A percentile compares a stretch with the other conserved stretches of the same genome.
phyloP scores from a whole-genome alignment of 2,329 filamentous ascomycete species.

The Microdochium nivale region DNA sequence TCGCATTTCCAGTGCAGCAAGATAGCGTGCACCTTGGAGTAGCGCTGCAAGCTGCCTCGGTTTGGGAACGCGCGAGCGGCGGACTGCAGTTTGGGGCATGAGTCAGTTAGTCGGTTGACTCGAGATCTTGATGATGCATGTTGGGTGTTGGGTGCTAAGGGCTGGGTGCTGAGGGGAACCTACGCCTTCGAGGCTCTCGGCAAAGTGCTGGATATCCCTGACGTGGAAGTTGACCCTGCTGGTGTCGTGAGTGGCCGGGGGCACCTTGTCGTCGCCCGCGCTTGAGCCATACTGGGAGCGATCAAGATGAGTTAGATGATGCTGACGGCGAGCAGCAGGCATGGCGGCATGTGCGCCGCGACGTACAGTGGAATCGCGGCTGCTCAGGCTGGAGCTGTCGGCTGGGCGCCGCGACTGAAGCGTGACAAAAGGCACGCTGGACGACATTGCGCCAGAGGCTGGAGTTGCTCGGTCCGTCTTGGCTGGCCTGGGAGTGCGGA shows the following conservation, averaged over 20 bases:
- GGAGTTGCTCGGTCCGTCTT: no score
- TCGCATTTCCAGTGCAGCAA: conserved; percentile 50
- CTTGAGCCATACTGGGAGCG: conserved; percentile 36
- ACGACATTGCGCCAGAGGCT: neutral
- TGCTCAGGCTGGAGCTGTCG: conserved; percentile 35
- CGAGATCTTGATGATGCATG: no score
- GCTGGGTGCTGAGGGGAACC: conserved; percentile 13
- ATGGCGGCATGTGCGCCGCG: conserved; percentile 11
- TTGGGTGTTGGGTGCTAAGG: no score
- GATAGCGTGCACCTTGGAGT: conserved; percentile 45
- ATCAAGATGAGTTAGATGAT: conserved; percentile 22
- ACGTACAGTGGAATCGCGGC: conserved; percentile 41
- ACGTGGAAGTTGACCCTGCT: conserved; percentile 50
- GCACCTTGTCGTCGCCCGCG: conserved; percentile 26
- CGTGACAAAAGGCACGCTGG: conserved; percentile 39
- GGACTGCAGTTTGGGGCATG: conserved; percentile 28
- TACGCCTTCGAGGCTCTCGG: conserved; percentile 45
- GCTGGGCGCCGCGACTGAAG: conserved; percentile 40
- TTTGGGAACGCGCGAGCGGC: conserved; percentile 49
- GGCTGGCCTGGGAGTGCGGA: no score
- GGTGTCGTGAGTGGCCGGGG: conserved; percentile 44
- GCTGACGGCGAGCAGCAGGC: conserved; percentile 13
- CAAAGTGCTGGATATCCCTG: conserved; percentile 46
- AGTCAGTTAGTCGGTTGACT: conserved; percentile 5
- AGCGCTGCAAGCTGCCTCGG: conserved; percentile 42